Base-by-base conservation (phyloP, 1,284 basidiomycete species). In the Fomitopsis pinicola region DNA sequence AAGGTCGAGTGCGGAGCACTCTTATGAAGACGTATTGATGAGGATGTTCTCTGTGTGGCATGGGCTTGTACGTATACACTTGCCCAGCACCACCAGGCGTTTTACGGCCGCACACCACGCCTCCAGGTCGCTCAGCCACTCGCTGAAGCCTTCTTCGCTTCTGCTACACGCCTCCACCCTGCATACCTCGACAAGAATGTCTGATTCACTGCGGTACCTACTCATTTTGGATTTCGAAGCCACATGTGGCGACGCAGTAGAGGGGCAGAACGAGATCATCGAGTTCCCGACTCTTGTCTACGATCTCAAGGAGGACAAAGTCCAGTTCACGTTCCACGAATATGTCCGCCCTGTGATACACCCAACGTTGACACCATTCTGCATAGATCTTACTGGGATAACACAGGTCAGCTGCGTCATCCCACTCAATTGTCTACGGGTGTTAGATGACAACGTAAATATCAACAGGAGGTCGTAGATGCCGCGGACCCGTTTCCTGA, bases 161-260 rank as follows among this genome's bases (percentile, higher is more conserved):
- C 15, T 30, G n/a, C 33, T 30, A 7, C 42, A 44, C 17, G 40
- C 42, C 5, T 19, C 55, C 12, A 15, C 45, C 14, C 48, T 33
- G 8, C 40, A 6, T 12, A 26, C 19, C 14, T 48, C 44, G 57
- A 9, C 46, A 9, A 67, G 22, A 61, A 50, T 50, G 48, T 50
- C 48, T 10, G 48, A 7, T 17, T n/a, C 48, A 15, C 62, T 67
- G 17, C 67, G 66, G 17, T 73, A 72, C 55, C 68, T 76, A 5
- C 68, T 74, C 45, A 64, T 76, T 30, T 66, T 76, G 22, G 74
- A 76, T 55, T 72, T 76, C 57, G 74, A 76, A 58, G 73, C 73
- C 0, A 75, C 73, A 7, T 75, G 74, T 61, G 74, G 68, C 14
- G 66, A 73, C 33, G 67, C 33, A 48, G 61, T 64, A 5, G 60